Base-by-base conservation (phyloP, 2,329 filamentous ascomycete species). In the Claviceps maximensis region DNA sequence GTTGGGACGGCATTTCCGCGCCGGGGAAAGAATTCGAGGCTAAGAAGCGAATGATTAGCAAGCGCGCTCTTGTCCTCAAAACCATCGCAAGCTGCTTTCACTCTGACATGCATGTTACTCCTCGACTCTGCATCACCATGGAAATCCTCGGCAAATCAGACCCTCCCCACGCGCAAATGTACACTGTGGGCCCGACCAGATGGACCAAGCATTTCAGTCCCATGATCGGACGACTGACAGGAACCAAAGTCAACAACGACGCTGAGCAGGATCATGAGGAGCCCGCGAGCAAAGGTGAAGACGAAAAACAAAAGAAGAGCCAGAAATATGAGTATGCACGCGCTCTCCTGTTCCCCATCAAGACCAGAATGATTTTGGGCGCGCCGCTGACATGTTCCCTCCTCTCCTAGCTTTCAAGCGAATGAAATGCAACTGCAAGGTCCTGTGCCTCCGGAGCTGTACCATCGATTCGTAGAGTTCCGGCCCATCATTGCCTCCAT, bases 381-480 rank as follows among this genome's bases (percentile, higher is more conserved):
- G 31, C 9, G 31, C 36, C 6, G 17, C 27, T n/a, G 40, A 51
- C 41, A n/a, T 27, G n/a, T 42, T 1, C 8, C 27, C 27, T 29
- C 4, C 4, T 29, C 27, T 10, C 4, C 1, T 61, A 90, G 87
- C 67, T 97, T 97, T 69, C 90, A 95, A 74, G 87, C 91, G 41
- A 90, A 89, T 65, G 86, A 96, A 66, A 83, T 96, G 62, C 91
- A 96, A 65, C 77, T 97, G 8, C 75, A 79, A 47, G 91, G 91
- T 0, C 91, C 91, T 0, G 84, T 93, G 0, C 90, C 91, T 0
- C 73, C 80, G 2, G 74, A 82, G 56, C 74, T 97, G 36, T 95
- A 95, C 66, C 90, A 96, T 66, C 86, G 89, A 59, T 97, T 86
- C 63, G 90, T 96, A 54, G 90, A 95, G 66, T 96, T 96, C 69